Conservation (phyloP, 2,329 filamentous ascomycete species). For the Nigrograna mackinnonii region DNA sequence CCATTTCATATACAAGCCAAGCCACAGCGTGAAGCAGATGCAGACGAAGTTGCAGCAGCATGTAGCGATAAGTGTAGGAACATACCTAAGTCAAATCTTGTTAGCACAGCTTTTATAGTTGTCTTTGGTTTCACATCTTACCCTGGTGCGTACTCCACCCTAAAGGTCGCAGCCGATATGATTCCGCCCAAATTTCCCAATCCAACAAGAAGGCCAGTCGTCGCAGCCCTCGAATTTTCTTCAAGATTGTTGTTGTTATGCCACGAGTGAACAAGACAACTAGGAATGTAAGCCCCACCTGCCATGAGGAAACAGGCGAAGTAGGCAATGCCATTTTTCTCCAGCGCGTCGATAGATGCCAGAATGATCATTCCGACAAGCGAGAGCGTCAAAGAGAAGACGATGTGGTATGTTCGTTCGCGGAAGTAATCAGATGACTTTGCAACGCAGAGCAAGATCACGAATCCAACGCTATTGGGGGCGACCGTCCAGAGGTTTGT, state of each 20-base stretch:
- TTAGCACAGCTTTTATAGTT: too few species aligned
- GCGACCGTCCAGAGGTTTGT: conserved; percentile 56
- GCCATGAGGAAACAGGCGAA: conserved; percentile 56
- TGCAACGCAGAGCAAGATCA: conserved; percentile 49
- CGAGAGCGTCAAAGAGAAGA: conserved; percentile 43
- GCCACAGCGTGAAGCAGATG: too few species aligned
- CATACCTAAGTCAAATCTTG: too few species aligned
- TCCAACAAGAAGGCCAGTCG: too few species aligned
- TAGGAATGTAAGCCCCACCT: conserved; percentile 50
- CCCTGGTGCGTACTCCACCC: too few species aligned
- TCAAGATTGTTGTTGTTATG: conserved; percentile 58
- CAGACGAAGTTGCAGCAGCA: too few species aligned
- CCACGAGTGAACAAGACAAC: conserved; percentile 54
- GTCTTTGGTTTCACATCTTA: too few species aligned
- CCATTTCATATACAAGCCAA: too few species aligned
- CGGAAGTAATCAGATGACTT: conserved; percentile 50
- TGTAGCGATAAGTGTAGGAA: too few species aligned
- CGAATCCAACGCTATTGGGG: conserved; percentile 52
- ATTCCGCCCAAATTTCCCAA: too few species aligned
- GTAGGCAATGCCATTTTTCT: conserved; percentile 50
- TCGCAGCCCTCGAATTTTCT: conserved; percentile 51
- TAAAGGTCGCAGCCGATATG: too few species aligned
- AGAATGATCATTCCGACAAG: conserved; percentile 51
- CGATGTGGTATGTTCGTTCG: conserved; percentile 52
- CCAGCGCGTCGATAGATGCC: conserved; percentile 46